Conservation (phyloP, 768 basidiomycete genomes). For the Tubosaeta sp. region DNA sequence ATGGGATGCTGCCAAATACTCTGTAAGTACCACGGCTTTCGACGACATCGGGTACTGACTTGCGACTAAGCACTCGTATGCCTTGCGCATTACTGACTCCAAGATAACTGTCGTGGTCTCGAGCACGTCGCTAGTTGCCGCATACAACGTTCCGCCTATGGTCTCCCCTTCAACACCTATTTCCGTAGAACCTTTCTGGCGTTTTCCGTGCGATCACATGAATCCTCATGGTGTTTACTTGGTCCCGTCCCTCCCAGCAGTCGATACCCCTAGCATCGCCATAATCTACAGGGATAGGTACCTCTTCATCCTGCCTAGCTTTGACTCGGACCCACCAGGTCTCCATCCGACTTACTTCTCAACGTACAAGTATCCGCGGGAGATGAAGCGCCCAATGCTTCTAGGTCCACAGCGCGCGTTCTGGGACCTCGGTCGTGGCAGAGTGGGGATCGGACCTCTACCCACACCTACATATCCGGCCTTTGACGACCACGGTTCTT, state of each 20-base stretch:
- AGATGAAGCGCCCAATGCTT: slow-evolving; percentile 3
- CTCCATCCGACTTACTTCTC: slow-evolving; percentile 12
- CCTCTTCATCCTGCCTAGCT: slow-evolving; percentile 8
- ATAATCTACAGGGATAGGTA: slow-evolving; percentile 8
- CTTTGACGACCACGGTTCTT: slow-evolving; percentile 4
- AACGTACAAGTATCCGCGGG: slow-evolving; percentile 6
- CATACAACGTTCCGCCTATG: slow-evolving; percentile 2
- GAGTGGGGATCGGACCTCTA: slow-evolving; percentile 2
- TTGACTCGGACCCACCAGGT: slow-evolving; percentile 7
- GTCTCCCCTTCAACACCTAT: not conserved
- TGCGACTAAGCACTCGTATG: slow-evolving; percentile 2
- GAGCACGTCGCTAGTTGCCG: slow-evolving; percentile 3
- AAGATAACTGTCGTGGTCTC: slow-evolving; percentile 4
- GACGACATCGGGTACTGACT: not conserved
- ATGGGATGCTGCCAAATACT: not conserved
- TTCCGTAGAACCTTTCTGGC: slow-evolving; percentile 3
- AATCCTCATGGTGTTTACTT: slow-evolving; percentile 7
- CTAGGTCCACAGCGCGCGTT: slow-evolving; percentile 13
- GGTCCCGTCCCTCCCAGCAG: slow-evolving; percentile 9
- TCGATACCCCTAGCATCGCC: slow-evolving; percentile 5
- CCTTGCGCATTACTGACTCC: slow-evolving; percentile 6
- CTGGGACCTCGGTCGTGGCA: slow-evolving; percentile 10
- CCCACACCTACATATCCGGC: slow-evolving; percentile 3
- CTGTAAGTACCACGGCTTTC: not conserved
- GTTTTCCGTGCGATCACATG: slow-evolving; percentile 7